A percentile compares a stretch with the other conserved stretches of the same genome.
These are phyloP conservation scores for Sequoia sempervirens DNA, from an alignment of 75 land plant genomes.

Conservation along the genomic window DNA sequence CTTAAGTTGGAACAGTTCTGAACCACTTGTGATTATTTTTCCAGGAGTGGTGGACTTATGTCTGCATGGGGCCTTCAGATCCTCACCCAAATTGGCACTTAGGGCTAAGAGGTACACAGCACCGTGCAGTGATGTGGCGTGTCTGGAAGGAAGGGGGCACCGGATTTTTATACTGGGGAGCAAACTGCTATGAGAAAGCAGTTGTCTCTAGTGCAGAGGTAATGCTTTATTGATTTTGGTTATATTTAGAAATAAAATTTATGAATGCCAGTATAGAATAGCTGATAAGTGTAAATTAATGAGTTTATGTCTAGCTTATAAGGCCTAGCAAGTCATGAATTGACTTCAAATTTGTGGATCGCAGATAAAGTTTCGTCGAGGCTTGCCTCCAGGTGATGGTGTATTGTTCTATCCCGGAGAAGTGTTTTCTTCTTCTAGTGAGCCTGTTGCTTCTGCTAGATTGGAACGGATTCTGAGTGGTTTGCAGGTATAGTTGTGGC, in stretches of 20 bases:
- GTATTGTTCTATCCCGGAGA: conserved; percentile 97
- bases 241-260: neutral
- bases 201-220: conserved; percentile 86
- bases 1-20: neutral
- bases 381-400: conserved; percentile 97
- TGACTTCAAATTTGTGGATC: conserved; percentile 4
- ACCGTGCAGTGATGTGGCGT: conserved; percentile 98
- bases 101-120: conserved; percentile 98
- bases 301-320: neutral
- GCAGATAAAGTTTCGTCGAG: conserved; percentile 90
- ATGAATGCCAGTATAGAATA: neutral
- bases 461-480: conserved; percentile 92
- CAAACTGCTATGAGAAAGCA: conserved; percentile 95
- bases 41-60: conserved; percentile 99
- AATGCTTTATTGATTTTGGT: neutral
- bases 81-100: conserved; percentile 99
- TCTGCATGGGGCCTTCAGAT: conserved; percentile 98
- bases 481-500: conserved; percentile 63
- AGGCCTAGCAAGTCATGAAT: neutral
- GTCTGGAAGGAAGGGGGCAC: conserved; percentile 99
- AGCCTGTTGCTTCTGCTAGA: conserved; percentile 90
- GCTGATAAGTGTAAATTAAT: neutral
- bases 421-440: conserved; percentile 66
- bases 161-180: conserved; percentile 97
- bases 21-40: neutral